phyloP scores from a whole-genome alignment of 176 grass and related monocot species.

The Sorghum bicolor region Sorghum_bicolor_NCBIv3 NC_012872.2:56114001-56114500 shows the following conservation, averaged over 20 bases:
- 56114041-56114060: conserved; percentile 78
- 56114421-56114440: too few species aligned
- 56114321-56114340: background rate
- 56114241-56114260: conserved; percentile 29
- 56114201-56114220: background rate
- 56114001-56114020: conserved; percentile 98
- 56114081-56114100: conserved; percentile 26
- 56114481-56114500: too few species aligned
- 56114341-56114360: background rate
- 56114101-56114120: conserved; percentile 2
- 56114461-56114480: too few species aligned
- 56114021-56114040: conserved; percentile 56
- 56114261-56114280: conserved; percentile 8
- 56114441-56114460: too few species aligned
- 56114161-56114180: conserved; percentile 32
- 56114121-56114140: conserved; percentile 20
- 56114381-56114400: too few species aligned
- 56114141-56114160: conserved; percentile 18
- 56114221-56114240: conserved; percentile 13
- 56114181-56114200: background rate
- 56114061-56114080: conserved; percentile 56
- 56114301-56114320: conserved; percentile 18
- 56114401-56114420: too few species aligned
- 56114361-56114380: too few species aligned
- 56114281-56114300: background rate